Percentiles rank a stretch among this genome's conserved stretches.
Evolutionary conservation across 208 protist genomes (phyloP).

Genomic region (Leishmania amazonensis): DNA sequence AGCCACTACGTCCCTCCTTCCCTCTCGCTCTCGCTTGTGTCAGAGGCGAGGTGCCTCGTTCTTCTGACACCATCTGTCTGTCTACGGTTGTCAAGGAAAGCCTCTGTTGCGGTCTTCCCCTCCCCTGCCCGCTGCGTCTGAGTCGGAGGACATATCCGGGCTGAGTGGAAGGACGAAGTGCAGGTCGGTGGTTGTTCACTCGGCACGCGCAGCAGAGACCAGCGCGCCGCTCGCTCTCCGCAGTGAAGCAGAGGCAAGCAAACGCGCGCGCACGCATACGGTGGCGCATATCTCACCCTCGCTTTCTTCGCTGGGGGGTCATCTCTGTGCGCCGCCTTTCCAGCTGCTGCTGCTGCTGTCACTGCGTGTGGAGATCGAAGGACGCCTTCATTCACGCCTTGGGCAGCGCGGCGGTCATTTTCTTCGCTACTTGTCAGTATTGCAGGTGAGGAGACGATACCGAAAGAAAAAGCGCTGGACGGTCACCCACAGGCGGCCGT

Average conservation of each 20-base stretch:
- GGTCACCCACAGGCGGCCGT: not conserved
- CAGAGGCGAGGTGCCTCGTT: not conserved
- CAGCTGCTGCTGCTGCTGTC: not conserved
- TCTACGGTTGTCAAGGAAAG: not conserved
- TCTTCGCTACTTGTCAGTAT: not conserved
- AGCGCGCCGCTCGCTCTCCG: not conserved
- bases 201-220: not conserved
- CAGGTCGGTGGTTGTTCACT: not conserved
- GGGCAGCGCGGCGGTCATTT: not conserved
- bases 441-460: not conserved
- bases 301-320: not conserved
- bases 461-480: not conserved
- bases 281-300: not conserved
- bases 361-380: not conserved
- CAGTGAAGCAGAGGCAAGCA: not conserved
- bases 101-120: not conserved
- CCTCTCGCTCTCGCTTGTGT: not conserved
- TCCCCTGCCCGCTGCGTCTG: not conserved
- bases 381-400: not conserved
- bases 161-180: not conserved
- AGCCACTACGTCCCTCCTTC: not conserved
- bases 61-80: not conserved
- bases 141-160: not conserved
- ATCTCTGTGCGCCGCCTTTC: not conserved
- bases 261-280: not conserved